Evolutionary conservation across 208 protist genomes (phyloP).

Genomic region (Strigomonas culicis): DNA sequence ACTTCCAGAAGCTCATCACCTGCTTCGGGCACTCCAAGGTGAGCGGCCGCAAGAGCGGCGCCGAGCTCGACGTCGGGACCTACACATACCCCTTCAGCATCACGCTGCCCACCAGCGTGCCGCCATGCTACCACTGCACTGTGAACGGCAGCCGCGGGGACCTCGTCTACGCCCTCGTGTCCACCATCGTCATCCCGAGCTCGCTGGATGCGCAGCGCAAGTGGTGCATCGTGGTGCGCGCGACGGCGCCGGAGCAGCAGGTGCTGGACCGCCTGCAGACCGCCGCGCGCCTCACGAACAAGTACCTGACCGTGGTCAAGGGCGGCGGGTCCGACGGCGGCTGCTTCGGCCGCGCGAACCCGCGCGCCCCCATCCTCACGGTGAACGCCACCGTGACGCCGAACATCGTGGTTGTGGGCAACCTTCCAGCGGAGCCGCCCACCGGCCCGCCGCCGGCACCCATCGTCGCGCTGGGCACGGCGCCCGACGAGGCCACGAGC

Average conservation of each 20-base stretch:
- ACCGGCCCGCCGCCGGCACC: no score
- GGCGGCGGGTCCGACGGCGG: not conserved
- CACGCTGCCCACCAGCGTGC: slow-evolving; percentile 18
- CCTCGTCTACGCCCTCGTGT: slow-evolving; percentile 29
- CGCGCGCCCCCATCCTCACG: not conserved
- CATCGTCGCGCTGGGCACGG: slow-evolving; percentile 2
- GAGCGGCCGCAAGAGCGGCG: slow-evolving; percentile 29
- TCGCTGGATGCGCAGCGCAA: slow-evolving; percentile 30
- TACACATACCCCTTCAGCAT: slow-evolving; percentile 41
- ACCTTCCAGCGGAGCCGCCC: no score
- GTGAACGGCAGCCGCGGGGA: slow-evolving; percentile 9
- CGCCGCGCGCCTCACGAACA: slow-evolving; percentile 7
- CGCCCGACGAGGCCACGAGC: not conserved
- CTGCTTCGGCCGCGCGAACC: no score
- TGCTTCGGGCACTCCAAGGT: slow-evolving; percentile 41
- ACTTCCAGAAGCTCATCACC: slow-evolving; percentile 39
- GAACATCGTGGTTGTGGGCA: not conserved
- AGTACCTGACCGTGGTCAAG: not conserved
- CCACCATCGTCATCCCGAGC: slow-evolving; percentile 31
- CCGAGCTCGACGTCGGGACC: slow-evolving; percentile 19
- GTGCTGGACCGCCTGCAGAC: slow-evolving; percentile 11
- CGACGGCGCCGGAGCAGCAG: slow-evolving; percentile 19
- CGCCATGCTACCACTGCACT: slow-evolving; percentile 24
- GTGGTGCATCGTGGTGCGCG: slow-evolving; percentile 14
- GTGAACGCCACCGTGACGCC: not conserved